phyloP scores from a whole-genome alignment of 768 basidiomycete species.

The Phylloporus scabripes region DNA sequence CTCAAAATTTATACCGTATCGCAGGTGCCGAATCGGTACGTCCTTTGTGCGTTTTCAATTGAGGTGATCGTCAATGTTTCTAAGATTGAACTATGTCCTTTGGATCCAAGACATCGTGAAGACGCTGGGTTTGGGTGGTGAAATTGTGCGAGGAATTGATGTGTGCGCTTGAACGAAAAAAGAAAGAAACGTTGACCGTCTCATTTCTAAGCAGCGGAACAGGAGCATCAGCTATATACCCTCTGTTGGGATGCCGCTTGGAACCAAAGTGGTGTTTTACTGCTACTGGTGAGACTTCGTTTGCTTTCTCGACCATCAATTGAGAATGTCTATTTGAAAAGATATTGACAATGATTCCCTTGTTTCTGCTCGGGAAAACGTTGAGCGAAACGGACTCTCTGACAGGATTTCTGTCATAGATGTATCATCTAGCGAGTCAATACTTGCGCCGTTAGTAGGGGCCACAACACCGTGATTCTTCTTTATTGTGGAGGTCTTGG shows the following conservation, averaged over 20 bases:
- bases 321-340: constrained; percentile 40
- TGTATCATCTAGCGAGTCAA: constrained; percentile 32
- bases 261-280: constrained; percentile 52
- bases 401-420: constrained; percentile 46
- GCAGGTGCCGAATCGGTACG: constrained; percentile 72
- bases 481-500: background rate
- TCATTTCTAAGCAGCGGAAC: constrained; percentile 57
- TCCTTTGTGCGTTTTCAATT: background rate
- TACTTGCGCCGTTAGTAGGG: constrained; percentile 36
- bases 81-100: constrained; percentile 80
- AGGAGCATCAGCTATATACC: constrained; percentile 87
- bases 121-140: constrained; percentile 21
- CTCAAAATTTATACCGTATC: background rate
- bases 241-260: constrained; percentile 61
- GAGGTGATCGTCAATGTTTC: background rate
- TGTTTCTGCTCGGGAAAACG: constrained; percentile 48
- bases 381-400: constrained; percentile 50
- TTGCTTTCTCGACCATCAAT: background rate
- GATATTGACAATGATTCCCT: constrained; percentile 71
- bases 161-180: constrained; percentile 45
- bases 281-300: constrained; percentile 53
- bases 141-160: constrained; percentile 53
- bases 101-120: constrained; percentile 73
- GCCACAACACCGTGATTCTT: constrained; percentile 5
- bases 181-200: background rate